A percentile compares a stretch with the other conserved stretches of the same genome.
Evolutionary conservation across 768 basidiomycete species (phyloP).

Genomic region (Podaxis sp.): DNA sequence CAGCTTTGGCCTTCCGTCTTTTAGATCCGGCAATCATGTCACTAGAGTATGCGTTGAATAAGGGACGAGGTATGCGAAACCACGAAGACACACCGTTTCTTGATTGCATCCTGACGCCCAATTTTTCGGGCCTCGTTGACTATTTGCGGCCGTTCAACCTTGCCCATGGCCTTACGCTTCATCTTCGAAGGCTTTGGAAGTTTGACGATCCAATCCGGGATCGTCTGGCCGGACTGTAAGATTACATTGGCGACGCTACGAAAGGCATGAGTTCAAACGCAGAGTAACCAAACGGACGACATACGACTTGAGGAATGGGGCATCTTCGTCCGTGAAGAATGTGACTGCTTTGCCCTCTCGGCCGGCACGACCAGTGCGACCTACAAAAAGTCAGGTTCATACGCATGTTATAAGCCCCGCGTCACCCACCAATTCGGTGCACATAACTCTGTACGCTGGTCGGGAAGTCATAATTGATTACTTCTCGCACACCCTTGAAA

Average conservation of each 20-base stretch:
- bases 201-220: constrained; percentile 94
- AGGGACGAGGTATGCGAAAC: background rate
- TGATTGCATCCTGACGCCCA: constrained; percentile 69
- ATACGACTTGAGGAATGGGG: constrained; percentile 86
- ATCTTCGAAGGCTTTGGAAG: constrained; percentile 92
- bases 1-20: constrained; percentile 45
- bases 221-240: constrained; percentile 84
- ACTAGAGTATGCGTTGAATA: constrained; percentile 33
- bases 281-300: constrained; percentile 3
- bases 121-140: constrained; percentile 72
- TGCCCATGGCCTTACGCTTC: constrained; percentile 83
- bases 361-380: constrained; percentile 94
- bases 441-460: constrained; percentile 94
- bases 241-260: constrained; percentile 93
- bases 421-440: constrained; percentile 77
- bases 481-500: constrained; percentile 90
- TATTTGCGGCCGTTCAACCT: constrained; percentile 73
- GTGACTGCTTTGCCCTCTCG: constrained; percentile 92
- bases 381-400: constrained; percentile 32
- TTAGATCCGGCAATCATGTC: constrained; percentile 81
- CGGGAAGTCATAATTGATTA: constrained; percentile 97
- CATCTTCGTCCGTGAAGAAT: constrained; percentile 94
- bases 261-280: constrained; percentile 6
- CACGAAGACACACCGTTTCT: constrained; percentile 53
- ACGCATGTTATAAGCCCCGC: background rate